phyloP scores from a whole-genome alignment of 192 early-diverging fungal genomes.

The Linnemannia zychae region DNA sequence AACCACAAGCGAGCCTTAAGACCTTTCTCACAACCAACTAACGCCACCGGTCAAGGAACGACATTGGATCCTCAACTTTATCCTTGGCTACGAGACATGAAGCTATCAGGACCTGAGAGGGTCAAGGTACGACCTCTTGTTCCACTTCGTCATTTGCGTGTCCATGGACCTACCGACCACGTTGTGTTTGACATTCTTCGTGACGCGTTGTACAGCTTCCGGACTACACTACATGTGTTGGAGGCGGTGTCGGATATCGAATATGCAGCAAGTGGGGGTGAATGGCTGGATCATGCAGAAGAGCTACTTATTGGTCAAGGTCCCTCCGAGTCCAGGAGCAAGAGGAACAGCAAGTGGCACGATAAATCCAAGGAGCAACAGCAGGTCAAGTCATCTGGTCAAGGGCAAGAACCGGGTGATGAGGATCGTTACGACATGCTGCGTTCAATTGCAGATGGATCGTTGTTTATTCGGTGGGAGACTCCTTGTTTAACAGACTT shows the following conservation, averaged over 20 bases:
- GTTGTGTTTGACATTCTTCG: constrained; percentile 32
- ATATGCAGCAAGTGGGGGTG: constrained; percentile 5
- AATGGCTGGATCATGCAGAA: constrained; percentile 30
- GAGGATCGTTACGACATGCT: constrained; percentile 12
- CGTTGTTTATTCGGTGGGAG: constrained; percentile 25
- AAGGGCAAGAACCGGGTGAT: not conserved
- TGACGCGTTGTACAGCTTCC: constrained; percentile 39
- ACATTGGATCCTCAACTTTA: not conserved
- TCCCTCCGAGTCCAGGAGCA: not conserved
- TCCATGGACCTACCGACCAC: constrained; percentile 28
- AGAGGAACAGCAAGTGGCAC: not conserved
- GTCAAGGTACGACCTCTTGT: constrained; percentile 8
- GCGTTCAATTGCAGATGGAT: constrained; percentile 6
- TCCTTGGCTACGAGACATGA: not conserved
- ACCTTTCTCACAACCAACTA: not conserved
- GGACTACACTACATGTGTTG: constrained; percentile 17
- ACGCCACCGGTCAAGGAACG: no score
- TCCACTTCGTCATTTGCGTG: constrained; percentile 6
- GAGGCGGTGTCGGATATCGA: constrained; percentile 27
- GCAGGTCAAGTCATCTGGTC: not conserved
- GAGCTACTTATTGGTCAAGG: not conserved
- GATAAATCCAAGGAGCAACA: not conserved
- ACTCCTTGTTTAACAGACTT: constrained; percentile 15
- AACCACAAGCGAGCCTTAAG: not conserved
- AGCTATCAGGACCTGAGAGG: not conserved